Percentiles rank a stretch among this genome's conserved stretches.
Evolutionary conservation across 345 rosid genomes (phyloP).

Genomic region (Gossypioides kirkii): DNA sequence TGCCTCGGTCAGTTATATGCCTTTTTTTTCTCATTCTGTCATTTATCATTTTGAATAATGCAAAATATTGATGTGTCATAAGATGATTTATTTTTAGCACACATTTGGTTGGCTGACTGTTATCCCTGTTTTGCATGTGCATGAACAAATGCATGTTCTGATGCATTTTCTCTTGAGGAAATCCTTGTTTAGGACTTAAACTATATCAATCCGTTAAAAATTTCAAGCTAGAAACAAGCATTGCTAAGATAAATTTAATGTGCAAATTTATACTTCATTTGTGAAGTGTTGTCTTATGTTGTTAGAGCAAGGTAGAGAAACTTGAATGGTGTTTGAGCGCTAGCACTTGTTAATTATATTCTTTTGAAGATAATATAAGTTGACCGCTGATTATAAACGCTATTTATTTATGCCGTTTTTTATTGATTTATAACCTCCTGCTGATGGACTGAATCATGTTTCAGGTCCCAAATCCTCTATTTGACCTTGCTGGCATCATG

Average conservation of each 20-base stretch:
- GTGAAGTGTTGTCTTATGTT: neutral
- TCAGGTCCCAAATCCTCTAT: slow-evolving; percentile 96
- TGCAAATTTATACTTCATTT: neutral
- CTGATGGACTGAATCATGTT: slow-evolving; percentile 2
- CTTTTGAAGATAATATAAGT: neutral
- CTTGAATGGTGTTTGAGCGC: neutral
- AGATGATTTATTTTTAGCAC: neutral
- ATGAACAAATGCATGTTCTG: neutral
- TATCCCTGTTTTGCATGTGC: neutral
- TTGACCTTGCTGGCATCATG: slow-evolving; percentile 99
- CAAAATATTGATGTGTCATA: neutral
- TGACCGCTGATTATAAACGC: neutral
- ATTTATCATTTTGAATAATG: neutral
- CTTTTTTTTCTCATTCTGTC: neutral
- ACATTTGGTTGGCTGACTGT: neutral
- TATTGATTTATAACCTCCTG: neutral
- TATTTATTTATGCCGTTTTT: neutral
- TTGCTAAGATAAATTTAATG: neutral
- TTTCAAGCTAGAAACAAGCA: neutral
- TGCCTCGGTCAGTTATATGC: slow-evolving; percentile 72
- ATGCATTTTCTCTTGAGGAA: neutral
- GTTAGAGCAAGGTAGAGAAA: neutral
- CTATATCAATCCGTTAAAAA: neutral
- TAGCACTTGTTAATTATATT: neutral
- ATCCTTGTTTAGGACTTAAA: neutral